A percentile compares a stretch with the other conserved stretches of the same genome.
Evolutionary conservation across 371 early-diverging fungal genomes (phyloP).

Genomic region (Conidiobolus incongruus): DNA sequence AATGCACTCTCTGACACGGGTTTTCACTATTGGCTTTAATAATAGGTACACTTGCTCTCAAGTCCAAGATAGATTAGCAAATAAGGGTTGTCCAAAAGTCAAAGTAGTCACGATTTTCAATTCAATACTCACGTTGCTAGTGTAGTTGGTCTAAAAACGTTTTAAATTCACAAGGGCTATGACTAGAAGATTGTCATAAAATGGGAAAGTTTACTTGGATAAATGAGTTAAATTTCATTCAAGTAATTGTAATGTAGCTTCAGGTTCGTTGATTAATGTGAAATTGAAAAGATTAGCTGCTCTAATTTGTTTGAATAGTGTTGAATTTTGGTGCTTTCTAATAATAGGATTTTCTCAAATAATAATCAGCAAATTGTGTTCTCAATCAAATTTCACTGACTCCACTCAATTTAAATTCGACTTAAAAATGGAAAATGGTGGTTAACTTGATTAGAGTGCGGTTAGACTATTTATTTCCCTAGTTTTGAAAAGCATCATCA

Average conservation of each 20-base stretch:
- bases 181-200: neutral
- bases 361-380: constrained; percentile 22
- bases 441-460: constrained; percentile 11
- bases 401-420: constrained; percentile 10
- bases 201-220: constrained; percentile 3
- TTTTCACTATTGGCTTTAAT: constrained; percentile 5
- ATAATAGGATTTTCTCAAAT: constrained; percentile 13
- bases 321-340: constrained; percentile 10
- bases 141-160: constrained; percentile 9
- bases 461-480: neutral
- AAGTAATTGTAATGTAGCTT: constrained; percentile 10
- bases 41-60: neutral
- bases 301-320: constrained; percentile 12
- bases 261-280: constrained; percentile 4
- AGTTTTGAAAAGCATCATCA: constrained; percentile 6
- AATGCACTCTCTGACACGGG: too few relatives aligned
- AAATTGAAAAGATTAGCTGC: constrained; percentile 16
- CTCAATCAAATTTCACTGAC: constrained; percentile 19
- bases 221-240: constrained; percentile 6
- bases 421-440: constrained; percentile 17
- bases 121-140: constrained; percentile 10
- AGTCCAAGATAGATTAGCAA: neutral
- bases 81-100: constrained; percentile 2
- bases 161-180: constrained; percentile 11
- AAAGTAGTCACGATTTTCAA: constrained; percentile 7